A percentile compares a stretch with the other conserved stretches of the same genome.
These are phyloP conservation scores for Lasiodiplodia hormozganensis DNA, from an alignment of 2,329 filamentous ascomycete species.

Conservation along the genomic window DNA sequence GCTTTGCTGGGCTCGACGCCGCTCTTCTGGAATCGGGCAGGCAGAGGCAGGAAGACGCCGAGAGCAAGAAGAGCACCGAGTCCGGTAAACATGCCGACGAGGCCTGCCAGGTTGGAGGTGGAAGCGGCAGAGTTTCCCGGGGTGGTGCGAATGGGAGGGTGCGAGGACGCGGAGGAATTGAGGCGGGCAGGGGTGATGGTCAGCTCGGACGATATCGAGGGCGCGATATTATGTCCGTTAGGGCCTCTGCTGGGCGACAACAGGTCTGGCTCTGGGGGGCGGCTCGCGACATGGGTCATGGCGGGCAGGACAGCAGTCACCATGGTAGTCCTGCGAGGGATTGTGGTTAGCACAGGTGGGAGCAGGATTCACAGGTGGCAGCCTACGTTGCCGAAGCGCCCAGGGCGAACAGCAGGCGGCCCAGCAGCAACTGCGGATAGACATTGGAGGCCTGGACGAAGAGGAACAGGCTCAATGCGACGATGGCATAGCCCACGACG, in stretches of 20 bases:
- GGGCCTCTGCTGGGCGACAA: slow-evolving; percentile 38
- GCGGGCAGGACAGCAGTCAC: slow-evolving; percentile 91
- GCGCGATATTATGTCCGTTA: slow-evolving; percentile 64
- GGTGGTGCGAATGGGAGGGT: slow-evolving; percentile 49
- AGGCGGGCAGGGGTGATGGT: slow-evolving; percentile 73
- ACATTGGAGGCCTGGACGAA: slow-evolving; percentile 88
- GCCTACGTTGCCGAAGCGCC: slow-evolving; percentile 84
- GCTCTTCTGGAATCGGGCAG: slow-evolving; percentile 75
- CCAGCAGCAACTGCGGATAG: slow-evolving; percentile 86
- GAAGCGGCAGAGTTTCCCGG: slow-evolving; percentile 55
- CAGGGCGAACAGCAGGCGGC: slow-evolving; percentile 84
- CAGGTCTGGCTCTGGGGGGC: slow-evolving; percentile 36
- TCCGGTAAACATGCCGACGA: slow-evolving; percentile 91
- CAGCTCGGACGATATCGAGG: slow-evolving; percentile 74
- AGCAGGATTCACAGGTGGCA: neutral
- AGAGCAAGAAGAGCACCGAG: slow-evolving; percentile 89
- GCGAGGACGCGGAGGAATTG: slow-evolving; percentile 38
- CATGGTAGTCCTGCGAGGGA: slow-evolving; percentile 74
- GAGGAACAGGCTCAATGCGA: slow-evolving; percentile 76
- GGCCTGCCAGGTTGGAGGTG: slow-evolving; percentile 76
- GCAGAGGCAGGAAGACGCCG: slow-evolving; percentile 82
- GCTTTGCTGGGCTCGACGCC: slow-evolving; percentile 77
- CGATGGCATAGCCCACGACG: slow-evolving; percentile 80
- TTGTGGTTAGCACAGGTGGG: slow-evolving; percentile 3
- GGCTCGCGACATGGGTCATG: slow-evolving; percentile 55